phyloP scores from a whole-genome alignment of 1,284 basidiomycete species.

The Mycosarcoma mackinlayi region DNA sequence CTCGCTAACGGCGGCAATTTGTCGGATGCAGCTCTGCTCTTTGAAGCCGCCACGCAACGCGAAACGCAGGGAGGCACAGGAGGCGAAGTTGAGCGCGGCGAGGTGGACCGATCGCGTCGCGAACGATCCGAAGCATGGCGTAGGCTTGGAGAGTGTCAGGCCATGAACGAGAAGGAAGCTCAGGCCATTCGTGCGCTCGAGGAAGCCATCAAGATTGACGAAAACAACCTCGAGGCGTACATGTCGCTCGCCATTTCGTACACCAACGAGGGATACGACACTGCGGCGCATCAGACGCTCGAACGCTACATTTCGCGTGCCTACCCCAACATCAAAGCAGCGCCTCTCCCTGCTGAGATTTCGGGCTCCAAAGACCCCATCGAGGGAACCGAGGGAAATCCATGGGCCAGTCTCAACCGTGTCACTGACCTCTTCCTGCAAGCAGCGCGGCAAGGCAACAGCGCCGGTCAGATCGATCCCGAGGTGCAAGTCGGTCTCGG shows the following conservation, averaged over 20 bases:
- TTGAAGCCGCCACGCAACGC: conserved; percentile 79
- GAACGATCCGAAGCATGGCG: conserved; percentile 86
- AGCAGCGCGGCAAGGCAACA: conserved; percentile 77
- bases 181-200: conserved; percentile 73
- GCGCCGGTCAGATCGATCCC: conserved; percentile 78
- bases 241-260: conserved; percentile 86
- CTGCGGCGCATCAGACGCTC: conserved; percentile 86
- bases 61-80: conserved; percentile 46
- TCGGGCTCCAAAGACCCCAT: conserved; percentile 72
- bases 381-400: conserved; percentile 68
- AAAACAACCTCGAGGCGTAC: conserved; percentile 75
- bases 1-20: conserved; percentile 82
- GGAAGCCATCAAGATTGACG: conserved; percentile 74
- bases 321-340: conserved; percentile 75
- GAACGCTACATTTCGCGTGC: conserved; percentile 85
- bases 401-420: conserved; percentile 86
- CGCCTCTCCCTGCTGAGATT: conserved; percentile 73
- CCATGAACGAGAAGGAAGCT: conserved; percentile 87
- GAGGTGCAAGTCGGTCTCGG: conserved; percentile 95
- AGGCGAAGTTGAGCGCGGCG: conserved; percentile 79
- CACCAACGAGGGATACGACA: conserved; percentile 93
- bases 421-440: conserved; percentile 85
- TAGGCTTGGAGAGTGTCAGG: conserved; percentile 88
- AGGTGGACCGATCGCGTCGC: conserved; percentile 58
- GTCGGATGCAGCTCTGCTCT: conserved; percentile 82